These are phyloP conservation scores for Hyphopichia fennica DNA, from an alignment of 1,139 yeast species.

Conservation along the genomic window DNA sequence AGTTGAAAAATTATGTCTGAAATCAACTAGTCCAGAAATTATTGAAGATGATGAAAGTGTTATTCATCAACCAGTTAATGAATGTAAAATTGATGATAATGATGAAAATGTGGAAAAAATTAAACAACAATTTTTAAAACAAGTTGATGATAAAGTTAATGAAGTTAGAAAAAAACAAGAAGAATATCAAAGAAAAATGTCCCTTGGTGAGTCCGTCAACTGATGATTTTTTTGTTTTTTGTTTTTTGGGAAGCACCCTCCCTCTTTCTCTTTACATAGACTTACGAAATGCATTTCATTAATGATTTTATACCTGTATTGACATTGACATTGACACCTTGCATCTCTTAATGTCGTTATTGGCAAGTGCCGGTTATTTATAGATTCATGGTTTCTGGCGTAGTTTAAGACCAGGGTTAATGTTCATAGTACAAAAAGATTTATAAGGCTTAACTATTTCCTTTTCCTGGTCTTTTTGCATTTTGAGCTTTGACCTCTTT, in stretches of 20 bases:
- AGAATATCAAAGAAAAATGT: slow-evolving; percentile 7
- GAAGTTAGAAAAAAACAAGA: slow-evolving; percentile 11
- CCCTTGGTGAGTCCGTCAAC: background rate
- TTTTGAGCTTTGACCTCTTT: too few species aligned
- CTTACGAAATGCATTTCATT: too few species aligned
- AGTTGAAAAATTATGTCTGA: slow-evolving; percentile 18
- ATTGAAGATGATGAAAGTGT: slow-evolving; percentile 5
- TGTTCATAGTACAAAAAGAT: too few species aligned
- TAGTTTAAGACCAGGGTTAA: too few species aligned
- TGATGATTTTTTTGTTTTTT: background rate
- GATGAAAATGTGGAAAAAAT: slow-evolving; percentile 17
- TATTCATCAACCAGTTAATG: slow-evolving; percentile 3
- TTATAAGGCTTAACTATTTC: too few species aligned
- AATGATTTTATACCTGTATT: too few species aligned
- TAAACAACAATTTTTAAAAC: slow-evolving; percentile 19
- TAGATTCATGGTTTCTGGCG: too few species aligned
- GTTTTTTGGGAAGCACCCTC: background rate
- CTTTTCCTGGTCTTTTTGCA: too few species aligned
- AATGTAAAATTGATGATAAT: slow-evolving; percentile 4
- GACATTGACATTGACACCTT: too few species aligned
- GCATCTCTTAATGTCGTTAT: too few species aligned
- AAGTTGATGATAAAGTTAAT: slow-evolving; percentile 21
- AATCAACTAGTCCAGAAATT: slow-evolving; percentile 12
- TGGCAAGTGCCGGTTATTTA: too few species aligned
- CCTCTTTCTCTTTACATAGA: background rate